Conservation (phyloP, 2,329 filamentous ascomycete species). For the Xylaria sp. region DNA sequence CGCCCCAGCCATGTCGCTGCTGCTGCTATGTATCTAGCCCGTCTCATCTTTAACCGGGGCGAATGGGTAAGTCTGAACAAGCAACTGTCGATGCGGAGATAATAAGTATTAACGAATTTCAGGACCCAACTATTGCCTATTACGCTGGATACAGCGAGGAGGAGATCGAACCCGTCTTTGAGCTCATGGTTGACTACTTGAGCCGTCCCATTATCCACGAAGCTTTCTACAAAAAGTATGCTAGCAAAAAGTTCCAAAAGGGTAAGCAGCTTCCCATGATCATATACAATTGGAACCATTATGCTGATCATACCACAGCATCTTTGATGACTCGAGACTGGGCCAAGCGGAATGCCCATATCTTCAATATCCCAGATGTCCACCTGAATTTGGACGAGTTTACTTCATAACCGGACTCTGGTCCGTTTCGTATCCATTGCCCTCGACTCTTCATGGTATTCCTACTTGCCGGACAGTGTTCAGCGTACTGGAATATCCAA, state of each 20-base stretch:
- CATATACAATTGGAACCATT: neutral
- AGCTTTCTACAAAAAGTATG: slow-evolving; percentile 99
- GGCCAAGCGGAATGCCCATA: slow-evolving; percentile 81
- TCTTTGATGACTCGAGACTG: slow-evolving; percentile 92
- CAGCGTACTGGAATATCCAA: slow-evolving; percentile 44
- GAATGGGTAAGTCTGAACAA: slow-evolving; percentile 77
- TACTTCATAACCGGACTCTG: slow-evolving; percentile 39
- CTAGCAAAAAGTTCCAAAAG: slow-evolving; percentile 99
- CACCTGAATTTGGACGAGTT: slow-evolving; percentile 62
- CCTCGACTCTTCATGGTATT: slow-evolving; percentile 39
- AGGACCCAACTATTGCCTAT: slow-evolving; percentile 86
- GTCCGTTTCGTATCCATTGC: slow-evolving; percentile 22
- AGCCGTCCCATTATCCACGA: slow-evolving; percentile 90
- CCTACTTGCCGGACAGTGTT: slow-evolving; percentile 40
- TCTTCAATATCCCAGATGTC: slow-evolving; percentile 64
- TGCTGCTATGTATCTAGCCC: slow-evolving; percentile 92
- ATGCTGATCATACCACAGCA: slow-evolving; percentile 62
- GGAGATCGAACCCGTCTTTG: slow-evolving; percentile 90
- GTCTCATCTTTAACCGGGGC: slow-evolving; percentile 88
- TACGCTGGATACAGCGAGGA: slow-evolving; percentile 94
- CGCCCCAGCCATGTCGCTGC: slow-evolving; percentile 91
- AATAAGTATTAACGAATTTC: slow-evolving; percentile 44
- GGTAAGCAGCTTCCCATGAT: slow-evolving; percentile 66
- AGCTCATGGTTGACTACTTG: slow-evolving; percentile 96
- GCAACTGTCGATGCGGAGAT: neutral